These are phyloP conservation scores for Xylariaceae sp. DNA, from an alignment of 2,329 filamentous ascomycete species.

Conservation along the genomic window DNA sequence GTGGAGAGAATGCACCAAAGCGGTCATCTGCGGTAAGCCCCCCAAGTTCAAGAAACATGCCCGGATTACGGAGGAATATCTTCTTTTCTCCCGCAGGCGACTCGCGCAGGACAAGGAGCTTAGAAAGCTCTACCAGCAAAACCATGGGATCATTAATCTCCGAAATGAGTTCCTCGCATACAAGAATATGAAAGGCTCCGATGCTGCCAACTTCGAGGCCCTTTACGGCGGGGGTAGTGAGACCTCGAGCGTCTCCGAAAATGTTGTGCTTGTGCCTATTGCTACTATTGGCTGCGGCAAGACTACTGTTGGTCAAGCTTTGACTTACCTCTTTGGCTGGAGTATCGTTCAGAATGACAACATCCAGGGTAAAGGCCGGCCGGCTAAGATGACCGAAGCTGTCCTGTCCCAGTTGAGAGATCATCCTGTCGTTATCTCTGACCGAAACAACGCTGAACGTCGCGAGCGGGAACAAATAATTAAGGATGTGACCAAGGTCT, in stretches of 20 bases:
- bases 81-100: conserved; percentile 72
- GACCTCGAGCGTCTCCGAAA: conserved; percentile 50
- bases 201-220: conserved; percentile 76
- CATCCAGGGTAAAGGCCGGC: conserved; percentile 74
- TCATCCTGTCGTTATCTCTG: conserved; percentile 75
- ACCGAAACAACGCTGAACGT: conserved; percentile 88
- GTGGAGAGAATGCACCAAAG: conserved; percentile 96
- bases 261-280: conserved; percentile 83
- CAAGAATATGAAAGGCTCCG: conserved; percentile 80
- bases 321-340: conserved; percentile 82
- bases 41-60: conserved; percentile 83
- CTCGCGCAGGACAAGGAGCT: conserved; percentile 66
- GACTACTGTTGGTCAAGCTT: conserved; percentile 81
- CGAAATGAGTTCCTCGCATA: conserved; percentile 82
- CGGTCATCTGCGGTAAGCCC: conserved; percentile 69
- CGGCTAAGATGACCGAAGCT: conserved; percentile 70
- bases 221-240: conserved; percentile 49
- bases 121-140: conserved; percentile 69
- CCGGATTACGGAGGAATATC: conserved; percentile 86
- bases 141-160: conserved; percentile 92
- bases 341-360: conserved; percentile 97
- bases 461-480: conserved; percentile 88
- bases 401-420: conserved; percentile 62
- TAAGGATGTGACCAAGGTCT: conserved; percentile 63
- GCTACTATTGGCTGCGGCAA: conserved; percentile 96